Evolutionary conservation across 2,329 filamentous ascomycete species (phyloP), one percentile per base, ranked within the genome.

Genomic region (Aspergillus pseudotamarii): DNA sequence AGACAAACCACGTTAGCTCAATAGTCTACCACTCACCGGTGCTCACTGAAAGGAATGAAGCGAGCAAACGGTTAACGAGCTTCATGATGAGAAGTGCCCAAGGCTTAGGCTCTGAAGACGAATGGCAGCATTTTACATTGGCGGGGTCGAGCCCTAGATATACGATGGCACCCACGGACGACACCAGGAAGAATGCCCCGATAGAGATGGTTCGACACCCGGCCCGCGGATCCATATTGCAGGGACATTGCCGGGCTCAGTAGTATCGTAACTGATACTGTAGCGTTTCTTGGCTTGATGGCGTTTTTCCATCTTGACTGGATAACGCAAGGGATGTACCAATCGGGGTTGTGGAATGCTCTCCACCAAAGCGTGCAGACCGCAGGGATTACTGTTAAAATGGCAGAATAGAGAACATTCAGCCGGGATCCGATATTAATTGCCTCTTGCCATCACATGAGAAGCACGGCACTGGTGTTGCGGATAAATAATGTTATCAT

Each of bases 51-150:
- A 63, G 23, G 23, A 61, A 38, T 19, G 61, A 45, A 21, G 58
- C 61, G 11, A 57, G 46, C 28, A 63, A 28, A 28, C 61, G 58
- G 38, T 54, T 60, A 34, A 48, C 16, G 14, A 58, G 28, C 30
- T 46, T 51, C 61, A 63, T 63, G 26, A 26, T 26, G 55, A 61
- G 30, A 23, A 53, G 4, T 16, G 21, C 21, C 43, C 56, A 21
- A 36, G 19, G 50, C n/a, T 19, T 55, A 6, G 28, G 36, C 46
- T 55, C 21, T 14, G 51, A 43, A 53, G 54, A 54, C 51, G 32
- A n/a, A 34, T 5, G 23, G 36, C 58, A 60, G 12, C 21, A 45
- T 14, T 32, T 36, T 28, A 23, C 23, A 45, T 38, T 9, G 45
- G 55, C 19, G 46, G 36, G 6, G 19, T 34, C 46, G 34, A 53